These are phyloP conservation scores for Penicillium sp. DNA, from an alignment of 2,329 filamentous ascomycete genomes.

Conservation along the genomic window DNA sequence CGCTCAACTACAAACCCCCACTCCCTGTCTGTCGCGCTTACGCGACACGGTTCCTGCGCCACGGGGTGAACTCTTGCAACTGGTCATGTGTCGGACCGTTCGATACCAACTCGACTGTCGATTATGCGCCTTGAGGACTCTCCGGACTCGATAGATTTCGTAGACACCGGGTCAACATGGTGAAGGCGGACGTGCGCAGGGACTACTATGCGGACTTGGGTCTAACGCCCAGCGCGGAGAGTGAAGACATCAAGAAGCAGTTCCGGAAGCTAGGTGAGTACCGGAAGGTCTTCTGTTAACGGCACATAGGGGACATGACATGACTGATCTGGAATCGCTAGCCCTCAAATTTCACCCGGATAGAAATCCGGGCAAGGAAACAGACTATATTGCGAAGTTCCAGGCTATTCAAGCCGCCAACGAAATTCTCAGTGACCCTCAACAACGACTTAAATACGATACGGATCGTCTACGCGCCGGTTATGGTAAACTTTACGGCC, in stretches of 20 bases:
- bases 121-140: conserved; percentile 14
- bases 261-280: conserved; percentile 71
- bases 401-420: conserved; percentile 81
- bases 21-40: not conserved
- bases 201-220: conserved; percentile 86
- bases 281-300: not conserved
- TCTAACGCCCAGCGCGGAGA: conserved; percentile 59
- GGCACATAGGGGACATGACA: no score
- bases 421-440: conserved; percentile 62
- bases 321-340: conserved; percentile 31
- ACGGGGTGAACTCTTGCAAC: conserved; percentile 4
- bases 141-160: conserved; percentile 9
- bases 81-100: conserved; percentile 15
- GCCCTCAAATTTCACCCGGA: conserved; percentile 84
- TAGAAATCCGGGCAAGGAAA: conserved; percentile 75
- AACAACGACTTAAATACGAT: conserved; percentile 57
- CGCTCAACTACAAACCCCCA: not conserved
- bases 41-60: conserved; percentile 3
- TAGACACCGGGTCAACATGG: conserved; percentile 49
- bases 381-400: conserved; percentile 74
- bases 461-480: conserved; percentile 52
- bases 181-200: conserved; percentile 60
- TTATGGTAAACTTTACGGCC: conserved; percentile 33
- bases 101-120: conserved; percentile 4
- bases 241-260: conserved; percentile 75